Percentiles rank a stretch among this genome's conserved stretches.
Conservation (phyloP, 495 filamentous ascomycete genomes). For the Podospora pseudoanserina region DNA sequence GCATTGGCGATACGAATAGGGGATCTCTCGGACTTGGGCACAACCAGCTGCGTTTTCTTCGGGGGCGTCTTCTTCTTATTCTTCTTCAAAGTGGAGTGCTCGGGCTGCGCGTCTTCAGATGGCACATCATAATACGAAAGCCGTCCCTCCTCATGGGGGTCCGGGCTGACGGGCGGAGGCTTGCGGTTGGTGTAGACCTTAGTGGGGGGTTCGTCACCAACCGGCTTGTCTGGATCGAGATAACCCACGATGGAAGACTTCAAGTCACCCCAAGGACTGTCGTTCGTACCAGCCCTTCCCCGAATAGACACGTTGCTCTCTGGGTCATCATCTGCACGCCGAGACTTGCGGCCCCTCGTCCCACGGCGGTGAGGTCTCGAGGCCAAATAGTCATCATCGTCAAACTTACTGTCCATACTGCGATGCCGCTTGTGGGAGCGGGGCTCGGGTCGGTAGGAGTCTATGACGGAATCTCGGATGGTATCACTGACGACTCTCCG, state of each 20-base stretch:
- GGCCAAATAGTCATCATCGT: background rate
- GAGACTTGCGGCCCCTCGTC: background rate
- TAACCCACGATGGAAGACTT: background rate
- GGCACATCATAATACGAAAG: slow-evolving; percentile 21
- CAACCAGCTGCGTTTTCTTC: background rate
- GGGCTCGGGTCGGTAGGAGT: background rate
- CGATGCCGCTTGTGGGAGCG: background rate
- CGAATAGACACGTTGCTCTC: background rate
- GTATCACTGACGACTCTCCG: background rate
- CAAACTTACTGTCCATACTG: background rate
- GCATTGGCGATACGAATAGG: background rate
- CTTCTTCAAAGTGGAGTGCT: background rate
- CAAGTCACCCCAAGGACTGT: background rate
- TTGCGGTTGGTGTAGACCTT: background rate
- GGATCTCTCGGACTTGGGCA: background rate
- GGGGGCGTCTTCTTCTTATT: background rate
- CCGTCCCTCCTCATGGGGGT: slow-evolving; percentile 10
- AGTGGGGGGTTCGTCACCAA: background rate
- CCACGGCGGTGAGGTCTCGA: background rate
- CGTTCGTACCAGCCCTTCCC: background rate
- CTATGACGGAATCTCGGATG: no score
- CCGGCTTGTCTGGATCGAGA: background rate
- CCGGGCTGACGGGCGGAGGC: background rate
- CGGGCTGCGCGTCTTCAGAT: background rate
- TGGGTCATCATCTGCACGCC: background rate